Evolutionary conservation across 495 filamentous ascomycete genomes (phyloP).

Genomic region (Hypoxylon trugodes): DNA sequence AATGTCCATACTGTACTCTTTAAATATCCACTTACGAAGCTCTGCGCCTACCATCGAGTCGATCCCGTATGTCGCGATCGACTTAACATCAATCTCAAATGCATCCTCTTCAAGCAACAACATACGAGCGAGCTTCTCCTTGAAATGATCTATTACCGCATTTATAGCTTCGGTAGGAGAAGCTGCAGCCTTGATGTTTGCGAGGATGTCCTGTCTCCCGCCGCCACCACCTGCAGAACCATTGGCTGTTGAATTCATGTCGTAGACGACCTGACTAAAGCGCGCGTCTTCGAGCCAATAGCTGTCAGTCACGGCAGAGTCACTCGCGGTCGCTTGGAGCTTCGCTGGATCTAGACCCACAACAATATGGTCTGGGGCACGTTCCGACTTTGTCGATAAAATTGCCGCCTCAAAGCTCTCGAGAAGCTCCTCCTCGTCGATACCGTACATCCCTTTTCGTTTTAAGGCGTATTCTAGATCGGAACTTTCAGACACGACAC

Average conservation of each 20-base stretch:
- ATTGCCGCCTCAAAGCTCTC: constrained; percentile 47
- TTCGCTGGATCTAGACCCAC: constrained; percentile 48
- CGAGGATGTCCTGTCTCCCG: not conserved
- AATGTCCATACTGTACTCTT: constrained; percentile 52
- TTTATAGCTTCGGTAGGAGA: constrained; percentile 15
- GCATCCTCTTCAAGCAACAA: constrained; percentile 41
- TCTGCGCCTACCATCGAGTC: constrained; percentile 60
- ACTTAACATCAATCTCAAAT: constrained; percentile 34
- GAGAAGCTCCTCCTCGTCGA: constrained; percentile 50
- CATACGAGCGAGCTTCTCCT: constrained; percentile 42
- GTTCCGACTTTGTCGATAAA: not conserved
- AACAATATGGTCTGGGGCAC: constrained; percentile 33
- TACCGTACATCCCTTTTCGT: constrained; percentile 50
- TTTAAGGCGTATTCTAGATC: constrained; percentile 48
- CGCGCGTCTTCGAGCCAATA: constrained; percentile 42
- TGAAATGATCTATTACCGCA: constrained; percentile 33
- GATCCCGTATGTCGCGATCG: constrained; percentile 51
- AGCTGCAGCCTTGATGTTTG: constrained; percentile 18
- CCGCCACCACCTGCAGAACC: not conserved
- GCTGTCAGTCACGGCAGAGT: constrained; percentile 22
- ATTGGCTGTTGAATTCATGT: constrained; percentile 11
- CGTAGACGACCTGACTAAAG: constrained; percentile 32
- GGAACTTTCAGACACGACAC: constrained; percentile 49
- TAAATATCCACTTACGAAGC: constrained; percentile 58
- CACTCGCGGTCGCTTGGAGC: constrained; percentile 30